Evolutionary conservation across 345 rosid species (phyloP).

Genomic region (Capsella bursapastoris): DNA sequence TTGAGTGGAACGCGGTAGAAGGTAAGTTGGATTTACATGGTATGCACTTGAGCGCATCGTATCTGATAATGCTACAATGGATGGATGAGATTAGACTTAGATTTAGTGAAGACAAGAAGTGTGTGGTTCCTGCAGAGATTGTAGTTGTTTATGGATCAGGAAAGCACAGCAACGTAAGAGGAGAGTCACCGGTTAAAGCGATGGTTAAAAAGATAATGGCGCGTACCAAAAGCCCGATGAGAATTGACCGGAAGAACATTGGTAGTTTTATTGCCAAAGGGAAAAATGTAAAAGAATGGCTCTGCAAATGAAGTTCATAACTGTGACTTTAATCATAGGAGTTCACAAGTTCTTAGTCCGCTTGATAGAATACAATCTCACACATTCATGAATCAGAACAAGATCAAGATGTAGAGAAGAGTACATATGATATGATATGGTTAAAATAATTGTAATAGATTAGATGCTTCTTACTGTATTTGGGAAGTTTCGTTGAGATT

Average conservation of each 20-base stretch:
- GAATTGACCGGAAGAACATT: conserved; percentile 66
- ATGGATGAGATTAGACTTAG: conserved; percentile 59
- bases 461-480: not conserved
- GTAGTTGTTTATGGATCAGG: conserved; percentile 76
- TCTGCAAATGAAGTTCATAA: conserved; percentile 37
- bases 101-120: conserved; percentile 42
- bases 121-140: conserved; percentile 61
- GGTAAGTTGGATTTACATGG: conserved; percentile 88
- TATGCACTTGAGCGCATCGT: conserved; percentile 74
- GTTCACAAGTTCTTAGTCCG: not conserved
- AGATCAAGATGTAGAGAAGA: no score
- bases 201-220: conserved; percentile 64
- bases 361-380: not conserved
- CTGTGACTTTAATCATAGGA: not conserved
- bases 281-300: conserved; percentile 62
- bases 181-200: conserved; percentile 74
- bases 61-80: conserved; percentile 76
- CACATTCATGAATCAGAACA: not conserved
- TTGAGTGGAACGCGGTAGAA: conserved; percentile 58
- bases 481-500: conserved; percentile 28
- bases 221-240: conserved; percentile 62
- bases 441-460: no score
- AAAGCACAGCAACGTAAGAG: conserved; percentile 68
- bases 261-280: conserved; percentile 83
- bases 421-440: no score